Conservation (phyloP, 441 rosid genomes). For the Hura crepitans region DNA sequence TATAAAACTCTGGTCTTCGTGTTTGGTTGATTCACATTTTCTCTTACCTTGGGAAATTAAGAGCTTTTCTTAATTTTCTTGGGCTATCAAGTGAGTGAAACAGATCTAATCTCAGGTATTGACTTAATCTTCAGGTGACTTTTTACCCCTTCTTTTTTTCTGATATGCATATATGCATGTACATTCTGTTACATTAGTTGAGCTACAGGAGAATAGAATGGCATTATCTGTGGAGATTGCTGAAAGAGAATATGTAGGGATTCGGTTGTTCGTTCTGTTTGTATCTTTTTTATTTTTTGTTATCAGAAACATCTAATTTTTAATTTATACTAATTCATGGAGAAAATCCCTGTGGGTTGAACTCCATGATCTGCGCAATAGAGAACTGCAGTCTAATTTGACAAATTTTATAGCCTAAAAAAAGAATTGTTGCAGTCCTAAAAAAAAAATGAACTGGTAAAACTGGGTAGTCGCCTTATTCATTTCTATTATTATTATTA, state of each 20-base stretch:
- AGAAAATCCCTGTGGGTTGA: background rate
- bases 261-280: slow-evolving; percentile 22
- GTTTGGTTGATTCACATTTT: slow-evolving; percentile 14
- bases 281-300: background rate
- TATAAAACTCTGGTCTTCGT: slow-evolving; percentile 27
- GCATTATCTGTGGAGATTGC: slow-evolving; percentile 39
- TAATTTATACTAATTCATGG: background rate
- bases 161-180: background rate
- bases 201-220: slow-evolving; percentile 38
- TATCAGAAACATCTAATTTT: background rate
- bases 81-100: slow-evolving; percentile 28
- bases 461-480: slow-evolving; percentile 7
- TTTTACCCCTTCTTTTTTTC: background rate
- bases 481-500: background rate
- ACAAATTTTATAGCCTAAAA: slow-evolving; percentile 24
- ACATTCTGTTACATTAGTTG: slow-evolving; percentile 22
- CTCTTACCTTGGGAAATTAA: background rate
- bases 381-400: slow-evolving; percentile 7
- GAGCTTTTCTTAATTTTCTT: slow-evolving; percentile 12
- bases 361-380: background rate
- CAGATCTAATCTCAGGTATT: slow-evolving; percentile 65
- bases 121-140: slow-evolving; percentile 46
- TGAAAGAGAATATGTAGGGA: slow-evolving; percentile 35
- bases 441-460: background rate
- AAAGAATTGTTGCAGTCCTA: background rate